phyloP scores from a whole-genome alignment of 2,329 filamentous ascomycete genomes.

The Alternaria gaisen region DNA sequence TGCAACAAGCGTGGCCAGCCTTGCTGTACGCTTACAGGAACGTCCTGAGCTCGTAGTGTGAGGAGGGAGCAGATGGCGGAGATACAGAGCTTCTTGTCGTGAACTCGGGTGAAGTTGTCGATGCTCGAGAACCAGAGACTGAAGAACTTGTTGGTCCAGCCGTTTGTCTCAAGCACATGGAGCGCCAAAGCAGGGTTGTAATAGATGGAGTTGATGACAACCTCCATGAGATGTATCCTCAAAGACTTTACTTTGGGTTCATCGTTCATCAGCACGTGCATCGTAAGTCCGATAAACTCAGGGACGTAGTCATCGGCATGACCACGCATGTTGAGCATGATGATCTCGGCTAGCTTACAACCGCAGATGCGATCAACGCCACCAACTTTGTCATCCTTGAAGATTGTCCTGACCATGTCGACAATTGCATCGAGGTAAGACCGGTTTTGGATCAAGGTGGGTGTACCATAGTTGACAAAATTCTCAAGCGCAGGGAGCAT shows the following conservation, averaged over 20 bases:
- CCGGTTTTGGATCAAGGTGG: slow-evolving; percentile 81
- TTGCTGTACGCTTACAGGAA: slow-evolving; percentile 90
- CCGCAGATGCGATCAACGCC: slow-evolving; percentile 96
- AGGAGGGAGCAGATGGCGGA: slow-evolving; percentile 89
- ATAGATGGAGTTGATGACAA: slow-evolving; percentile 97
- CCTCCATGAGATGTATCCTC: slow-evolving; percentile 96
- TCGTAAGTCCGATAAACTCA: slow-evolving; percentile 88
- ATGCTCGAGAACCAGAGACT: slow-evolving; percentile 98
- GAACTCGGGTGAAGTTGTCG: slow-evolving; percentile 88
- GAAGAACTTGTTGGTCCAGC: slow-evolving; percentile 99
- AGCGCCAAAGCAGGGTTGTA: slow-evolving; percentile 91
- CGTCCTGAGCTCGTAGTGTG: slow-evolving; percentile 78
- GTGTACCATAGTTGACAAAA: slow-evolving; percentile 91
- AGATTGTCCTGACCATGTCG: slow-evolving; percentile 95
- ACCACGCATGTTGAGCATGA: slow-evolving; percentile 94
- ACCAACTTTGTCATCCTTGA: slow-evolving; percentile 88
- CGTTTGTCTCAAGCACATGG: slow-evolving; percentile 86
- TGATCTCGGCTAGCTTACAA: slow-evolving; percentile 94
- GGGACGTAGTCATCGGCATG: slow-evolving; percentile 88
- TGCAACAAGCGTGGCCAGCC: slow-evolving; percentile 93
- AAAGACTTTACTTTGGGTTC: slow-evolving; percentile 92
- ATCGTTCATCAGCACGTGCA: slow-evolving; percentile 77
- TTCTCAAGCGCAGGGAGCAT: slow-evolving; percentile 99
- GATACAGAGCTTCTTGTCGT: slow-evolving; percentile 98
- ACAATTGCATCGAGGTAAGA: slow-evolving; percentile 88